Evolutionary conservation across 106 monocot species (phyloP).

Genomic region (Platanthera guangdongensis): DNA sequence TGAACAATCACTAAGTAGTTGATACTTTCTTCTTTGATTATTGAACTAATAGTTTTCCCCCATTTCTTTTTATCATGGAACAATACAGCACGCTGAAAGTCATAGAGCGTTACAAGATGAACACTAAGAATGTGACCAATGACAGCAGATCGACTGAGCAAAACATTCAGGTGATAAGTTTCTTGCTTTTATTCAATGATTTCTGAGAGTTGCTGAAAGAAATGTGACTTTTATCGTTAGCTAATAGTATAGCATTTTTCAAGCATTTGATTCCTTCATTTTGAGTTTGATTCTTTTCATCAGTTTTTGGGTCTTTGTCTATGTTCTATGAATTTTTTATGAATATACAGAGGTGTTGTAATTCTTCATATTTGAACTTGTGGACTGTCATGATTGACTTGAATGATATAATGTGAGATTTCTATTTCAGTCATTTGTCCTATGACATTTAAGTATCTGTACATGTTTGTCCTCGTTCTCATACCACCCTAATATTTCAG

Average conservation of each 20-base stretch:
- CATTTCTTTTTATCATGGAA: background rate
- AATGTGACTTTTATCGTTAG: background rate
- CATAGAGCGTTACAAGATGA: constrained; percentile 38
- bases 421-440: no score
- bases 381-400: background rate
- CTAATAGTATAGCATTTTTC: background rate
- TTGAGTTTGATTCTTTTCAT: background rate
- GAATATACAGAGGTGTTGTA: background rate
- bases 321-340: background rate
- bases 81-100: constrained; percentile 33
- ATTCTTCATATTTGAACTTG: background rate
- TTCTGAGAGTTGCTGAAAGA: background rate
- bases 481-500: no score
- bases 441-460: no score
- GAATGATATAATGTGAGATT: no score
- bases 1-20: no score
- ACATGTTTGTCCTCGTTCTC: no score
- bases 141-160: constrained; percentile 17
- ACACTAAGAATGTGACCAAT: constrained; percentile 11
- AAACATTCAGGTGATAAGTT: constrained; percentile 25
- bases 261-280: background rate
- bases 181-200: background rate
- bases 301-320: background rate
- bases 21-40: background rate
- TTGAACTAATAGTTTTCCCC: background rate